Conservation (phyloP, 306 rosid species). For the Prosopis cineraria region DNA sequence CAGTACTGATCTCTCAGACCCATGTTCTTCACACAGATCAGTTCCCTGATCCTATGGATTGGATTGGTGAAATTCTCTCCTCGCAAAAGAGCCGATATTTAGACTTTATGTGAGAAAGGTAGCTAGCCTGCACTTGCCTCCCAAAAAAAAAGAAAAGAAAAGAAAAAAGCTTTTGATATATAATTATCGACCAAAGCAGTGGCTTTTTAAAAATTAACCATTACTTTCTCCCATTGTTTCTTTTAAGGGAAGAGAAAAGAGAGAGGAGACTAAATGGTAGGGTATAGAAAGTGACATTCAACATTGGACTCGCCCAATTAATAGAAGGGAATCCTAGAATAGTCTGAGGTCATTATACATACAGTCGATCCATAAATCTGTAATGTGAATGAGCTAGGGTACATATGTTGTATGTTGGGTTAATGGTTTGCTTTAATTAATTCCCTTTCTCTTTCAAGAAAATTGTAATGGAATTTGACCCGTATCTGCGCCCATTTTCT, state of each 20-base stretch:
- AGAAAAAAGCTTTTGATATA: constrained; percentile 27
- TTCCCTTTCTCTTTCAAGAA: constrained; percentile 4
- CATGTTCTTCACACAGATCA: constrained; percentile 47
- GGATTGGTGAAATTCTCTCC: neutral
- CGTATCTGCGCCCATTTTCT: constrained; percentile 46
- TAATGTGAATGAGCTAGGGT: constrained; percentile 41
- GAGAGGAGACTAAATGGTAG: constrained; percentile 53
- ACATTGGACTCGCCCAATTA: constrained; percentile 36
- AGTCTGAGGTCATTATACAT: constrained; percentile 14
- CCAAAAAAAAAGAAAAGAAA: neutral
- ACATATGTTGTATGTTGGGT: neutral
- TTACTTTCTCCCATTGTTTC: constrained; percentile 49
- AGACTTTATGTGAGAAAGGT: constrained; percentile 51
- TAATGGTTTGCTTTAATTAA: constrained; percentile 2
- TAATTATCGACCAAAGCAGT: constrained; percentile 22
- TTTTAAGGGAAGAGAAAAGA: constrained; percentile 50
- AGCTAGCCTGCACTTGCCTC: constrained; percentile 44
- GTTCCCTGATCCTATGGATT: neutral
- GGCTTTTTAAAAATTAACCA: neutral
- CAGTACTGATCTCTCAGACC: constrained; percentile 54
- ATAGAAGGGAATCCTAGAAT: constrained; percentile 69
- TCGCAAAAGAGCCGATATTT: constrained; percentile 41
- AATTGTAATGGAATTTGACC: constrained; percentile 54
- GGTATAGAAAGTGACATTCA: constrained; percentile 65
- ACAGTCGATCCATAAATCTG: neutral